Conservation (phyloP, 2,329 filamentous ascomycete species). For the Diaporthe sp. region DNA sequence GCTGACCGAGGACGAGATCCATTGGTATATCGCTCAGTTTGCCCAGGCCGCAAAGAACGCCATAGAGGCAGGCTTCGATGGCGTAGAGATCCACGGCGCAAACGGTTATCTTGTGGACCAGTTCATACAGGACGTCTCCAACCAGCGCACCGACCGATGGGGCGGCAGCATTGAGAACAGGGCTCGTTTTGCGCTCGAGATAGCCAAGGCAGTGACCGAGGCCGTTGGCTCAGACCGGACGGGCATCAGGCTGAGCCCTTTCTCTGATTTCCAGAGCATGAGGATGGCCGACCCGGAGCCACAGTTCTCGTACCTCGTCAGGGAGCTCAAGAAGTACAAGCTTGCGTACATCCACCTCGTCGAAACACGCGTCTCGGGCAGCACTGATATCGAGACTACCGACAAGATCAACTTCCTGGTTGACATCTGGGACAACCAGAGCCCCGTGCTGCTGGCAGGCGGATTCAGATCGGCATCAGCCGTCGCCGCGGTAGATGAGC, state of each 20-base stretch:
- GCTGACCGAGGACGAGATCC: conserved; percentile 54
- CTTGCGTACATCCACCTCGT: conserved; percentile 69
- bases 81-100: conserved; percentile 53
- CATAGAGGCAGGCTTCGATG: conserved; percentile 63
- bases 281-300: conserved; percentile 65
- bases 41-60: conserved; percentile 52
- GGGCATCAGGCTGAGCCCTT: conserved; percentile 67
- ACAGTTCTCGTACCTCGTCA: conserved; percentile 65
- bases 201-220: conserved; percentile 59
- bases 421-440: conserved; percentile 41
- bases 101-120: conserved; percentile 61
- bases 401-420: conserved; percentile 45
- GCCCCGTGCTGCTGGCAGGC: conserved; percentile 46
- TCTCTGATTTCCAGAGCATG: conserved; percentile 67
- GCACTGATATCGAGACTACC: conserved; percentile 47
- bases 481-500: conserved; percentile 41
- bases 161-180: conserved; percentile 67
- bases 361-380: conserved; percentile 58
- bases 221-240: conserved; percentile 61
- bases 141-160: conserved; percentile 64
- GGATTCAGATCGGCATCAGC: conserved; percentile 41
- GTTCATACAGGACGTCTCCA: conserved; percentile 64
- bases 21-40: conserved; percentile 44
- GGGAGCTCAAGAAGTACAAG: conserved; percentile 58
- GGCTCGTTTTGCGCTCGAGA: conserved; percentile 61